These are phyloP conservation scores for Cinchona pubescens DNA, from an alignment of 257 asterid genomes.

Conservation along the genomic window DNA sequence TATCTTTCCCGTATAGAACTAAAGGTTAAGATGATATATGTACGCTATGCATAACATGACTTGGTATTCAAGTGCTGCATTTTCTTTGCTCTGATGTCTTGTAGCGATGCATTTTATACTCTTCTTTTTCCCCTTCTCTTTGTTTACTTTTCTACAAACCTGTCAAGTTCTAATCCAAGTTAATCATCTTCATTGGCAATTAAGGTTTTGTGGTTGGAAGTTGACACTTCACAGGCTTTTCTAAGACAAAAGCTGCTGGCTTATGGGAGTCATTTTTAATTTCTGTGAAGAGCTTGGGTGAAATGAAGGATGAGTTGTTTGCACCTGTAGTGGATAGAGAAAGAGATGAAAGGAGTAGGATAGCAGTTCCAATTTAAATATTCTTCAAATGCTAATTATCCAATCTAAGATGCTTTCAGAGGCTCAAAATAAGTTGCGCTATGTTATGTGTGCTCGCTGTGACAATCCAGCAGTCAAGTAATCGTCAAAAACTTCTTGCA, in stretches of 20 bases:
- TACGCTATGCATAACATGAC: background rate
- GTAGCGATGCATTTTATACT: background rate
- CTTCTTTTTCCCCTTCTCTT: background rate
- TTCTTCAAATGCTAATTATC: background rate
- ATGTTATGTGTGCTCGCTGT: background rate
- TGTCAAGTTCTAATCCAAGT: background rate
- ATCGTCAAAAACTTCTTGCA: background rate
- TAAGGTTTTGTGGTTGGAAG: background rate
- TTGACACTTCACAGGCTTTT: background rate
- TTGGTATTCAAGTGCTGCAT: background rate
- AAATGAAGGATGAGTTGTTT: background rate
- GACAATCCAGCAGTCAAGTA: background rate
- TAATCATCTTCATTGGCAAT: background rate
- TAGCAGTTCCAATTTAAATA: background rate
- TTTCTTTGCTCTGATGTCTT: background rate
- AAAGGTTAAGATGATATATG: constrained; percentile 47
- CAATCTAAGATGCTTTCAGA: background rate
- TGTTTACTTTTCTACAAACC: background rate
- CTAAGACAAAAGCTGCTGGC: background rate
- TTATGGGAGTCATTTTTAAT: background rate
- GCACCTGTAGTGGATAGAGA: background rate
- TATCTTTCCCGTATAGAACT: constrained; percentile 85
- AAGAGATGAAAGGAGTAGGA: background rate
- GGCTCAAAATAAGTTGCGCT: background rate
- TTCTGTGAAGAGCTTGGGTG: background rate